Evolutionary conservation across 768 basidiomycete genomes (phyloP), one percentile per base, ranked within the genome.

Genomic region (Dioszegia aurantiaca): DNA sequence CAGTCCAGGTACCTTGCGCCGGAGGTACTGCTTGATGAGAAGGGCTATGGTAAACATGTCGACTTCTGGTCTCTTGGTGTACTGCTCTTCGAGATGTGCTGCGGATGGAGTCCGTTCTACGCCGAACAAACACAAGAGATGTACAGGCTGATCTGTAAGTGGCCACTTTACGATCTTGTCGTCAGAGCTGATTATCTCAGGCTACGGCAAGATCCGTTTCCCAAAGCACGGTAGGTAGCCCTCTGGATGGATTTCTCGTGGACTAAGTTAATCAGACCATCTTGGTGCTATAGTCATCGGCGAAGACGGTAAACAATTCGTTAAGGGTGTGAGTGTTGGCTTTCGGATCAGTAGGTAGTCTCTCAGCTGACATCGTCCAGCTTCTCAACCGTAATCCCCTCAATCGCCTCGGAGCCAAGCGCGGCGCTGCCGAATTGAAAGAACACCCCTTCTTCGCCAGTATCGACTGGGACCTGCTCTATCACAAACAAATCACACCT

Each of bases 51-150:
- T 44, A 98, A 98, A 78, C 86, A 95, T 47, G 95, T 99, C 66
- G 95, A 99, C 76, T 99, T 98, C 76, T 99, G 95, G 93, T 89
- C 87, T 45, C 79, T 97, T 19, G 94, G 93, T 31, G 95, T 98
- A 1, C 81, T 99, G 30, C 81, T 99, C 23, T 99, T 98, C 74
- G 95, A 99, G 79, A 99, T 99, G 95, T 98, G 95, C 70, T 99
- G 95, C 67, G 95, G 95, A 5, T 98, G 95, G 95, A 91, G 89
- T 73, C 95, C 95, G 40, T 99, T 98, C 79, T 99, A 98, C 71
- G 93, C 94, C 17, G 95, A 99, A 71, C 95, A 99, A 73, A 95
- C 91, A 3, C 94, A 99, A 76, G 90, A 94, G 78, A 99, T 99
- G 95, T 99, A 99, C 81, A 61, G 62, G 17, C 45, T 70, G 44